Base-by-base conservation (phyloP, 1,284 basidiomycete genomes). In the Pisolithus thermaeus region DNA sequence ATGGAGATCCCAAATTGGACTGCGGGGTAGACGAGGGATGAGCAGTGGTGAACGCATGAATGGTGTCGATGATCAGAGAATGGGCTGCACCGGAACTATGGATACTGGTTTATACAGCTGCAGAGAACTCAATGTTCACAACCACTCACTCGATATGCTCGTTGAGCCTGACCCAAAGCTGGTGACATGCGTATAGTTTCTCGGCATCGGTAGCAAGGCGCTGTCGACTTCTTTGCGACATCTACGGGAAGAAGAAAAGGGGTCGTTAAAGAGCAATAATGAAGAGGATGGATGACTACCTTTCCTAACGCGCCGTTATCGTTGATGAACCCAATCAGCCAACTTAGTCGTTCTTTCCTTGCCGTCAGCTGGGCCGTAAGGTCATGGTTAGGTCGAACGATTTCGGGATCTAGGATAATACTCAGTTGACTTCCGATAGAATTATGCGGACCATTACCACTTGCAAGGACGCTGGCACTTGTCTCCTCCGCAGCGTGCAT, bases 241-340 rank as follows among this genome's bases (percentile, higher is more conserved):
- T 83, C 87, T 95, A 30, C 28, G 28, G 9, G 28, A 8, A 61
- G 25, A 27, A 27, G 3, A 30, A 36, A 20, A 30, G 23, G 11
- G 42, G 32, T 28, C 42, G 35, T 65, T 23, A 62, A 39, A 32
- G 52, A 25, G 12, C 0, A 22, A n/a, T 37, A 43, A 30, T n/a
- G 0, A 36, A 14, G 25, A 43, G 22, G 11, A 49, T 20, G 12
- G 30, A 22, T 18, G 53, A 70, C 59, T 37, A 88, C 90, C 74
- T 89, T 90, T 25, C 73, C 73, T 27, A 95, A 72, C 3, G 84
- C 84, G 0, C 80, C 84, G 65, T 96, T 96, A 52, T 87, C 82
- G 49, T 90, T 90, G 57, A 99, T 87, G 66, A 95, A 97, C 18
- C 77, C 75, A 60, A 97, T 90, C 8, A 99, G 76, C 73, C 88